A percentile compares a stretch with the other conserved stretches of the same genome.
These are phyloP conservation scores for Candida albicans DNA, from an alignment of 1,139 yeast species.

Conservation along the genomic window DNA sequence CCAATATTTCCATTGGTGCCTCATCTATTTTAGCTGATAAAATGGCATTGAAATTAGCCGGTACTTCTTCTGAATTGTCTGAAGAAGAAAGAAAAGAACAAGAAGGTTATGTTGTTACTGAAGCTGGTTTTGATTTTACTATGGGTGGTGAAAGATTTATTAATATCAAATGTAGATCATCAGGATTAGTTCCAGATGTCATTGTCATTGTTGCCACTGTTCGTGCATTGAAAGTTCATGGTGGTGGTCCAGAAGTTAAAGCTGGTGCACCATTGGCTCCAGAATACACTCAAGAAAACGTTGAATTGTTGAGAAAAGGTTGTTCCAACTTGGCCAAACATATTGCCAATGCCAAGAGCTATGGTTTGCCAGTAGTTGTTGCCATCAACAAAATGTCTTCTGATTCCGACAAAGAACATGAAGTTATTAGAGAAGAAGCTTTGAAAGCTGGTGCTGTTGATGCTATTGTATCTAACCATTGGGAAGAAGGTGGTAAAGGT, in stretches of 20 bases:
- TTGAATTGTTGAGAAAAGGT: slow-evolving; percentile 79
- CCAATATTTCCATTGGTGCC: slow-evolving; percentile 96
- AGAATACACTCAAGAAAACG: slow-evolving; percentile 83
- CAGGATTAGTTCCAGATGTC: slow-evolving; percentile 88
- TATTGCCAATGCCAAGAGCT: slow-evolving; percentile 79
- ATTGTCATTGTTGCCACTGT: slow-evolving; percentile 97
- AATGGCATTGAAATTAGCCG: slow-evolving; percentile 90
- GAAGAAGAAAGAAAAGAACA: slow-evolving; percentile 56
- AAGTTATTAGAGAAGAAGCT: slow-evolving; percentile 79
- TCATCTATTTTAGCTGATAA: slow-evolving; percentile 93
- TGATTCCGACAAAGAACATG: slow-evolving; percentile 83
- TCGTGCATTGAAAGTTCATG: slow-evolving; percentile 95
- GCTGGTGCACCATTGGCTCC: slow-evolving; percentile 91
- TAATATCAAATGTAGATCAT: slow-evolving; percentile 93
- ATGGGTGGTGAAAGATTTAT: slow-evolving; percentile 99
- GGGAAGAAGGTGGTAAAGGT: slow-evolving; percentile 98
- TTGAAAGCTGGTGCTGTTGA: slow-evolving; percentile 92
- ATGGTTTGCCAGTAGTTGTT: slow-evolving; percentile 92
- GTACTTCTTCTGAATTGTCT: slow-evolving; percentile 53
- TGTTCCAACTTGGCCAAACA: slow-evolving; percentile 92
- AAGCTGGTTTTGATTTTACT: slow-evolving; percentile 98
- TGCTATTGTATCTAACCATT: slow-evolving; percentile 93
- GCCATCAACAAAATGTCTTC: slow-evolving; percentile 92
- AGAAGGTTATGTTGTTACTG: slow-evolving; percentile 92
- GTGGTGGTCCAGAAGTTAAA: slow-evolving; percentile 97